These are phyloP conservation scores for Aristolochia fimbriata DNA, from an alignment of 164 flowering plant genomes.

Conservation along the genomic window DNA sequence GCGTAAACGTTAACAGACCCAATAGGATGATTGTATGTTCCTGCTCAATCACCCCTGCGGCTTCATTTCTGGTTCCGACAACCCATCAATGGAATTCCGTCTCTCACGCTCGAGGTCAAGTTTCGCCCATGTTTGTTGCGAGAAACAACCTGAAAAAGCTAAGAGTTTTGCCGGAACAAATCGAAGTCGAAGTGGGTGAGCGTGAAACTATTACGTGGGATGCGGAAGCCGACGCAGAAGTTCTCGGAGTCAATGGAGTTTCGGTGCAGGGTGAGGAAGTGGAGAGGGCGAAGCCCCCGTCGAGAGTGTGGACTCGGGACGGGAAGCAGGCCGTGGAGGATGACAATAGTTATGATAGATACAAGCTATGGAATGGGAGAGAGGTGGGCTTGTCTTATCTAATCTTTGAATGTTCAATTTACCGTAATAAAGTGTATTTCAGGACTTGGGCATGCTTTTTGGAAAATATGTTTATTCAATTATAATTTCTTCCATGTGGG, in stretches of 20 bases:
- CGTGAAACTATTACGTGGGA: neutral
- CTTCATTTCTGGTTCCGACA: neutral
- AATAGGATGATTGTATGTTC: constrained; percentile 1
- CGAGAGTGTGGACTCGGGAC: constrained; percentile 1
- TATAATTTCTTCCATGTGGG: neutral
- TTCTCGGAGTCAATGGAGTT: constrained; percentile 13
- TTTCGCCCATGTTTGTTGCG: neutral
- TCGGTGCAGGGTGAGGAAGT: constrained; percentile 10
- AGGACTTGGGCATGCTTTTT: neutral
- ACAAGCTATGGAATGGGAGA: constrained; percentile 51
- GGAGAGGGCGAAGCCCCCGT: constrained; percentile 3
- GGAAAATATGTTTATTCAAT: neutral
- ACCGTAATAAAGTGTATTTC: neutral
- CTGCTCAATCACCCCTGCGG: constrained; percentile 5
- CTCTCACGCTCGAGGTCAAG: neutral
- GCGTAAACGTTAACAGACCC: no score
- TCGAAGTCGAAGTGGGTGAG: constrained; percentile 2
- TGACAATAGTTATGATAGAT: constrained; percentile 32
- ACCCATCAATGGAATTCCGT: constrained; percentile 1
- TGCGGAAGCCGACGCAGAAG: constrained; percentile 2
- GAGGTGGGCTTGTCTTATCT: constrained; percentile 26
- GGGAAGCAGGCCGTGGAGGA: constrained; percentile 20
- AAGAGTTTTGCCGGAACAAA: constrained; percentile 14
- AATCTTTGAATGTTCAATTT: neutral
- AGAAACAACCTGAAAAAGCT: neutral